A percentile compares a stretch with the other conserved stretches of the same genome.
phyloP scores from a whole-genome alignment of 1,139 yeast species.

The Saccharomycopsis hybrid region DNA sequence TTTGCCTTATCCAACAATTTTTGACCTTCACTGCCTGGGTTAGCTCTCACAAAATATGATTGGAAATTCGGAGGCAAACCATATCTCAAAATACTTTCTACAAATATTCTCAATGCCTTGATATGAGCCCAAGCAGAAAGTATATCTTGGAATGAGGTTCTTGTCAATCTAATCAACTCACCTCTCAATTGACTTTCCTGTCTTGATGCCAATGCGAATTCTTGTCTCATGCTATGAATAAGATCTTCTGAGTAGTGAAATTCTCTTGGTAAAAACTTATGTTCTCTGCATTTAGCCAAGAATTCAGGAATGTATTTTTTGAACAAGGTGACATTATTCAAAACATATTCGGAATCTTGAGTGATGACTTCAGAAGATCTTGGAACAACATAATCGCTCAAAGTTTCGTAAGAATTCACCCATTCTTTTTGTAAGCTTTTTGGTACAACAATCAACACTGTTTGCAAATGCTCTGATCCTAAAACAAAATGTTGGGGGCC shows the following conservation, averaged over 20 bases:
- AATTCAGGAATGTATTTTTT: constrained; percentile 73
- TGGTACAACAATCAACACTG: constrained; percentile 84
- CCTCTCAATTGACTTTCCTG: constrained; percentile 69
- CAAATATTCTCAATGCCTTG: constrained; percentile 56
- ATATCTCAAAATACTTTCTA: constrained; percentile 77
- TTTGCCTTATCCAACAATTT: constrained; percentile 53
- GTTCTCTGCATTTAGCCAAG: constrained; percentile 67
- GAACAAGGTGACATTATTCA: constrained; percentile 79
- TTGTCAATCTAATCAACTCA: constrained; percentile 75
- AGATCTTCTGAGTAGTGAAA: constrained; percentile 78
- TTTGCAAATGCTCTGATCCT: constrained; percentile 78
- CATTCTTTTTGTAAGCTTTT: constrained; percentile 54
- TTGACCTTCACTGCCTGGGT: constrained; percentile 33
- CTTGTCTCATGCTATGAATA: constrained; percentile 67
- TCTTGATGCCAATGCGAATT: constrained; percentile 67
- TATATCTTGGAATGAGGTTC: constrained; percentile 83
- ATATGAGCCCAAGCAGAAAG: constrained; percentile 85
- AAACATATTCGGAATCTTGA: constrained; percentile 63
- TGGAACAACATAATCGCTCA: constrained; percentile 82
- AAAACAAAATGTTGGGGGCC: constrained; percentile 78
- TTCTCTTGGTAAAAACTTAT: constrained; percentile 90
- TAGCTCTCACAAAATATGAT: constrained; percentile 49
- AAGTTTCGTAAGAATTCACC: constrained; percentile 63
- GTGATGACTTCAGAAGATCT: constrained; percentile 71
- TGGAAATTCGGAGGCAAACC: constrained; percentile 94